A percentile compares a stretch with the other conserved stretches of the same genome.
phyloP scores from a whole-genome alignment of 306 rosid species.

The Cucurbita argyrosperma region DNA sequence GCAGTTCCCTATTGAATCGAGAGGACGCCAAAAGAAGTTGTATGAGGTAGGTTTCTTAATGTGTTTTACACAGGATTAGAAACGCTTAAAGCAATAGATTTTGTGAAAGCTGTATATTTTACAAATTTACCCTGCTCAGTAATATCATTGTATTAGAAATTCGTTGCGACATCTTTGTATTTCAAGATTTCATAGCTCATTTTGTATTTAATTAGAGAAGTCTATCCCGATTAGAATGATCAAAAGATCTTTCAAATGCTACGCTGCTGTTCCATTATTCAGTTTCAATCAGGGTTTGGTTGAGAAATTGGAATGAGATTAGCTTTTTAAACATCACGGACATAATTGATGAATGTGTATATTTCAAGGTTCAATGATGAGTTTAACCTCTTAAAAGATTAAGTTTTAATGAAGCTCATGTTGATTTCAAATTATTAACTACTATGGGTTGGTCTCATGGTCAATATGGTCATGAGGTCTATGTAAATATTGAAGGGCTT shows the following conservation, averaged over 20 bases:
- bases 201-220: neutral
- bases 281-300: neutral
- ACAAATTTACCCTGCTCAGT: neutral
- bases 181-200: neutral
- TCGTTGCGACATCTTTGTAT: neutral
- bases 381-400: neutral
- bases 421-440: neutral
- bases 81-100: neutral
- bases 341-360: neutral
- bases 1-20: constrained; percentile 65
- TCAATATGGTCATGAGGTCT: no score
- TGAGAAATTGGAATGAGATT: neutral
- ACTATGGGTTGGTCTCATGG: neutral
- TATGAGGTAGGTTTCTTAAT: constrained; percentile 39
- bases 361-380: neutral
- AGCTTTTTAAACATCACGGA: neutral
- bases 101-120: neutral
- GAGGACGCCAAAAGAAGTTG: constrained; percentile 68
- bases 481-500: no score
- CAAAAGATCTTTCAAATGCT: neutral
- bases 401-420: neutral
- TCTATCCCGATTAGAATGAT: neutral
- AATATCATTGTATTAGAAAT: neutral
- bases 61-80: neutral
- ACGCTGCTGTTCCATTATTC: neutral